Evolutionary conservation across 2,329 filamentous ascomycete genomes (phyloP).

Genomic region (Nothomitra cinnamomea): DNA sequence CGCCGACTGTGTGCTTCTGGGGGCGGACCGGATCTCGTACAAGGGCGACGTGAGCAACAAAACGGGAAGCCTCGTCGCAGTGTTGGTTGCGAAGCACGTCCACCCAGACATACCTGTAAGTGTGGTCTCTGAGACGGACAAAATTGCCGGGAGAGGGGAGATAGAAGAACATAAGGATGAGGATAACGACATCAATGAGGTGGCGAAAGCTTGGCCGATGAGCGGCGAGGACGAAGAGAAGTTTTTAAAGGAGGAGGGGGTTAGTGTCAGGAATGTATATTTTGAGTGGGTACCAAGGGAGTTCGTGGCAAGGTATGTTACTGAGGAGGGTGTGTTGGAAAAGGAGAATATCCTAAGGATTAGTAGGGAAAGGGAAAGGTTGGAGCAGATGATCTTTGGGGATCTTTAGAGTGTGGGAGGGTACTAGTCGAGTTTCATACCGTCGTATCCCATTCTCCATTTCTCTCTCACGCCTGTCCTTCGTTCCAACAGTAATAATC

Average conservation of each 20-base stretch:
- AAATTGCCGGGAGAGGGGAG: slow-evolving; percentile 34
- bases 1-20: slow-evolving; percentile 43
- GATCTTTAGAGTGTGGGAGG: no score
- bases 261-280: slow-evolving; percentile 23
- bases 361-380: slow-evolving; percentile 9
- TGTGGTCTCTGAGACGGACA: slow-evolving; percentile 42
- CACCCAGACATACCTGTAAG: slow-evolving; percentile 31
- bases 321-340: slow-evolving; percentile 15
- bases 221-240: background rate
- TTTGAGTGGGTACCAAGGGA: slow-evolving; percentile 19
- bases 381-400: slow-evolving; percentile 14
- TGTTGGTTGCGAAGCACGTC: slow-evolving; percentile 35
- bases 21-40: slow-evolving; percentile 43
- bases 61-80: slow-evolving; percentile 42
- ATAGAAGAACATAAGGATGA: slow-evolving; percentile 29
- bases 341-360: slow-evolving; percentile 11
- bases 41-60: slow-evolving; percentile 49
- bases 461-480: no score
- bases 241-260: slow-evolving; percentile 10
- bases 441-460: no score
- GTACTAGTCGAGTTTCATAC: no score
- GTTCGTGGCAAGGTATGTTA: slow-evolving; percentile 18
- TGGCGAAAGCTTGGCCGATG: slow-evolving; percentile 31
- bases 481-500: no score
- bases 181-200: slow-evolving; percentile 35